Evolutionary conservation across 2,329 filamentous ascomycete genomes (phyloP).

Genomic region (Neopestalotiopsis sp.): DNA sequence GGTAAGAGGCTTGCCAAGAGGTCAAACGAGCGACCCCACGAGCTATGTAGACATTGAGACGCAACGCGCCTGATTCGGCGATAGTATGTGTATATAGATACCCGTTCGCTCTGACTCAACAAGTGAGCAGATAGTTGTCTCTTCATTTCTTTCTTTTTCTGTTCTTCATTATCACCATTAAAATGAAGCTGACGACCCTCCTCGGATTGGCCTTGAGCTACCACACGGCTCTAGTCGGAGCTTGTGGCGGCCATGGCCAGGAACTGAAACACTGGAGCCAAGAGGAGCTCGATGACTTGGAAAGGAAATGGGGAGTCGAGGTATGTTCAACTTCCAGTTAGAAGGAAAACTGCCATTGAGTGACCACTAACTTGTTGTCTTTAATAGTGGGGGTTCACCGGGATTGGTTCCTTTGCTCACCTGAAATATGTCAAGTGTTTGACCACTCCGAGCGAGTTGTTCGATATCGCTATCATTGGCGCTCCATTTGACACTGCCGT

Average conservation of each 20-base stretch:
- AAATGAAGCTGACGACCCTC: conserved; percentile 31
- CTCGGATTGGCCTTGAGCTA: conserved; percentile 33
- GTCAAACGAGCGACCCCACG: neutral
- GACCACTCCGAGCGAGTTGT: conserved; percentile 65
- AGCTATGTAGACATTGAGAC: neutral
- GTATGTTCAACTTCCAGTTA: conserved; percentile 40
- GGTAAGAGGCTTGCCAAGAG: conserved; percentile 12
- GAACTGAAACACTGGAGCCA: conserved; percentile 51
- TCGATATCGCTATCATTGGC: conserved; percentile 75
- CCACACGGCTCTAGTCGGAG: conserved; percentile 30
- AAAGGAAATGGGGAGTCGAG: conserved; percentile 63
- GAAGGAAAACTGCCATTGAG: neutral
- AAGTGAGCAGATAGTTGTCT: neutral
- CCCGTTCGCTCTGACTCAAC: neutral
- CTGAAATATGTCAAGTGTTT: conserved; percentile 72
- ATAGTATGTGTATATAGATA: neutral
- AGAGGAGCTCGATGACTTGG: conserved; percentile 56
- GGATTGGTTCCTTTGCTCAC: conserved; percentile 78
- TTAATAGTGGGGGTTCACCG: conserved; percentile 66
- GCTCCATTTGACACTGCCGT: conserved; percentile 78
- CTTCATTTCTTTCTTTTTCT: neutral
- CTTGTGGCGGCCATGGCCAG: conserved; percentile 38
- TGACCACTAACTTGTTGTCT: neutral
- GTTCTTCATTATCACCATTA: neutral
- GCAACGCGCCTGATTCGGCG: neutral